A percentile compares a stretch with the other conserved stretches of the same genome.
Conservation (phyloP, 1,139 yeast species). For the Debaryomycetaceae sp. region DNA sequence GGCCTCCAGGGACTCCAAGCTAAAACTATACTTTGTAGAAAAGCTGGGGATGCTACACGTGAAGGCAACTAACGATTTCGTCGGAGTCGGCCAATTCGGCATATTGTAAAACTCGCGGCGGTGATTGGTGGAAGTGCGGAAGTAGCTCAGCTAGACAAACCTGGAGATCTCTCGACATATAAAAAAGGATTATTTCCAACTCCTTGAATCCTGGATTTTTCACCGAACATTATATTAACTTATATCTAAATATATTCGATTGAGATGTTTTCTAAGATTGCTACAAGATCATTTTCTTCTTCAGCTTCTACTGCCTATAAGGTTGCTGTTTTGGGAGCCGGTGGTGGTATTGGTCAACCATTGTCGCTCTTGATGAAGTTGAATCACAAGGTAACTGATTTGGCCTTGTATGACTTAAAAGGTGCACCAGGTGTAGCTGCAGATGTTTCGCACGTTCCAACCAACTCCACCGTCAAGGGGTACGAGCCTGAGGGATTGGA, state of each 20-base stretch:
- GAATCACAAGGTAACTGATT: conserved; percentile 55
- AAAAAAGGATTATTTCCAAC: conserved; percentile 2
- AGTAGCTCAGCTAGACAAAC: neutral
- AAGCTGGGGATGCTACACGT: neutral
- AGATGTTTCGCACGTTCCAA: conserved; percentile 86
- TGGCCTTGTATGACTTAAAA: conserved; percentile 83
- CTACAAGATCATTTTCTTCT: conserved; percentile 68
- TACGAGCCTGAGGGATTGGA: conserved; percentile 62
- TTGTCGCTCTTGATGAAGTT: conserved; percentile 78
- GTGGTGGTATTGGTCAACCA: conserved; percentile 94
- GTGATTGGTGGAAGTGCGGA: neutral
- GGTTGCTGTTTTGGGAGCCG: conserved; percentile 76
- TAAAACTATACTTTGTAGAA: neutral
- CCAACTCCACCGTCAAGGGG: conserved; percentile 68
- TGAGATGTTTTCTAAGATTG: conserved; percentile 44
- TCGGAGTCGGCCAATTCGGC: conserved; percentile 1
- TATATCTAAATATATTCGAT: neutral
- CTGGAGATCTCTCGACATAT: conserved; percentile 1
- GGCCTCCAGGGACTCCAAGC: neutral
- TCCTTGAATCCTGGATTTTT: neutral
- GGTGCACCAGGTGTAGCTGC: conserved; percentile 93
- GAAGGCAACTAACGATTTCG: neutral
- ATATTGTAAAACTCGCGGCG: neutral
- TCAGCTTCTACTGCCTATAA: conserved; percentile 62
- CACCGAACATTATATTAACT: neutral